phyloP scores from a whole-genome alignment of 2,329 filamentous ascomycete genomes.

The Trichoderma sp. region DNA sequence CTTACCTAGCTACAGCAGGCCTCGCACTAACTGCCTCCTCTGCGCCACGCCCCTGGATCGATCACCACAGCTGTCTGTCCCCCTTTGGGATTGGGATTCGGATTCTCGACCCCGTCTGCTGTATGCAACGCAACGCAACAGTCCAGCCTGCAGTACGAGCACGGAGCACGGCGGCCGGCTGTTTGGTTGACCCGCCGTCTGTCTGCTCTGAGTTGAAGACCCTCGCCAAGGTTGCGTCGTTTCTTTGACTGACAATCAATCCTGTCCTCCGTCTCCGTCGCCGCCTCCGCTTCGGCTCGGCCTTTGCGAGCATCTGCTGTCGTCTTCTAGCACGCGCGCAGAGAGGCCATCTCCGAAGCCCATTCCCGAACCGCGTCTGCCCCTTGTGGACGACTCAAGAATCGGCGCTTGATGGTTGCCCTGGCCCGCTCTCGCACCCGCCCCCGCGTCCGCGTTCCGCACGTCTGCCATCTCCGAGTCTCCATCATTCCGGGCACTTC shows the following conservation, averaged over 20 bases:
- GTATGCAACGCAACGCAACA: neutral
- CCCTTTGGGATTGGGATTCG: conserved; percentile 2
- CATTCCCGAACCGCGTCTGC: neutral
- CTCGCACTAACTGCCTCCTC: neutral
- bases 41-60: conserved; percentile 14
- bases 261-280: neutral
- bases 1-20: neutral
- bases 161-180: conserved; percentile 10
- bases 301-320: neutral
- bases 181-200: conserved; percentile 8
- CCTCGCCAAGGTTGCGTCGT: neutral
- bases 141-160: neutral
- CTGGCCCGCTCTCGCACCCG: conserved; percentile 12
- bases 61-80: neutral
- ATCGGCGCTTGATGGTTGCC: neutral
- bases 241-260: neutral
- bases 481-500: conserved; percentile 7
- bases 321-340: conserved; percentile 1
- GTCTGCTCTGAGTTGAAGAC: neutral
- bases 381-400: neutral
- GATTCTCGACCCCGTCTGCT: neutral
- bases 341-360: conserved; percentile 2
- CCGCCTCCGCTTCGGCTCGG: conserved; percentile 6
- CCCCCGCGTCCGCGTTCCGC: neutral
- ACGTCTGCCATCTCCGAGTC: conserved; percentile 6